These are phyloP conservation scores for Echinochloa phyllopogon DNA, from an alignment of 176 grass and related monocot species.

Conservation along the genomic window DNA sequence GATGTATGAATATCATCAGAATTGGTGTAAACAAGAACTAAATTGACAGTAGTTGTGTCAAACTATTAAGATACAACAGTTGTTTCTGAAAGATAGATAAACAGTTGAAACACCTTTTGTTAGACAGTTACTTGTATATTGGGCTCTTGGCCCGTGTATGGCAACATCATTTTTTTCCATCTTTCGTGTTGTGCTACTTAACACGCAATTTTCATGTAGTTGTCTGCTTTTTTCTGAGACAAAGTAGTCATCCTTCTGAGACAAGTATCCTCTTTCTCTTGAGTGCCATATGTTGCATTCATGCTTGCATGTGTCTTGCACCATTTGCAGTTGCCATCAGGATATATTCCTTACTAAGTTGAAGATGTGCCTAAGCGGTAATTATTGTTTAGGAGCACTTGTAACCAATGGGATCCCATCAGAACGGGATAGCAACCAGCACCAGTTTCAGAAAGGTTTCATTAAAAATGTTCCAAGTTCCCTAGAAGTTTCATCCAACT, in stretches of 20 bases:
- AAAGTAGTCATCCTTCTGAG: conserved; percentile 3
- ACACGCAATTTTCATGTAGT: not conserved
- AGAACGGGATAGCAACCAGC: not conserved
- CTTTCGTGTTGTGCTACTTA: not conserved
- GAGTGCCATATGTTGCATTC: conserved; percentile 27
- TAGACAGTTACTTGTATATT: conserved; percentile 15
- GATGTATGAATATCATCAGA: conserved; percentile 33
- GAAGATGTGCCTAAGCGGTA: conserved; percentile 3
- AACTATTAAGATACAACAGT: conserved; percentile 26
- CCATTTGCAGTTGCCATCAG: conserved; percentile 2
- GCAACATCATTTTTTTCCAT: not conserved
- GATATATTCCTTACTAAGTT: conserved; percentile 15
- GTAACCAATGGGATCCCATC: not conserved
- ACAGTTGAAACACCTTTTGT: conserved; percentile 19
- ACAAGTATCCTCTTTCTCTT: conserved; percentile 8
- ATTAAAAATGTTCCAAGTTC: not conserved
- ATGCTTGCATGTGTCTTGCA: conserved; percentile 5
- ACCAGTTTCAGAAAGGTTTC: not conserved
- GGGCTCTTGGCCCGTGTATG: not conserved
- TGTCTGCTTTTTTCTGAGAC: not conserved
- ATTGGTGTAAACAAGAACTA: conserved; percentile 47
- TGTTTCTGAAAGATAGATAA: conserved; percentile 33
- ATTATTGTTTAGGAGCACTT: conserved; percentile 1
- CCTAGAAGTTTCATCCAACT: not conserved
- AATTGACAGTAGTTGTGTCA: conserved; percentile 27